Base-by-base conservation (phyloP, 2,329 filamentous ascomycete species). In the Pestalotiopsis sp. region DNA sequence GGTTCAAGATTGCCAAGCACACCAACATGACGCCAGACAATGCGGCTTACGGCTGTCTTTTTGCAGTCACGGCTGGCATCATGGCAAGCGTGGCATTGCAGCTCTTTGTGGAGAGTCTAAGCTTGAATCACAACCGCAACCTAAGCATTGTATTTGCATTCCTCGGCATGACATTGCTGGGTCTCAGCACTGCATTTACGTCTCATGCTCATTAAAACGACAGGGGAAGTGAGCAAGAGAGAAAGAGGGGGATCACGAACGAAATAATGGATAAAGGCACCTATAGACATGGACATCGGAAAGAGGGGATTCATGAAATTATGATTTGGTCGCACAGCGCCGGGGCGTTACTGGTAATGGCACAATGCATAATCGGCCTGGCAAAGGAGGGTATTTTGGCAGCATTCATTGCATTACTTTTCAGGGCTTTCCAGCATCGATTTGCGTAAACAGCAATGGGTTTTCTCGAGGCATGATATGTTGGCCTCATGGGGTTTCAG, bases 61-160 rank as follows among this genome's bases (percentile, higher is more conserved):
- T 99, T 82, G 95, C 94, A 6, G 84, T 91, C 11, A 98, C 95
- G 0, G 91, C 94, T 0, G 96, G 96, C 1, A 97, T 99, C 74
- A 98, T 99, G 96, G 91, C 94, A 36, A 96, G 92, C 74, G 96
- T 99, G 38, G 94, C 92, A 2, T 81, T 99, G 76, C 93, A 97
- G 81, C 84, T 99, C 6, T 95, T 98, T 76, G 91, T 92, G 3
- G 95, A 99, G 83, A 92, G 92, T 72, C 79, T 97, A 77, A 92
- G 91, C 68, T 81, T 98, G 76, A 95, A 93, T 72, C 94, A 97
- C 81, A 91, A 91, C 76, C 86, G 91, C 70, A 90, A 91, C 70
- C 77, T 96, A 75, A 95, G 92, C 80, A 93, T 94, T 75, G 85
- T 89, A 27, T 95, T 93, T 83, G 93, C 90, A 7, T 96, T 97